These are phyloP conservation scores for Penicillium sp. DNA, from an alignment of 2,329 filamentous ascomycete species.

Conservation along the genomic window DNA sequence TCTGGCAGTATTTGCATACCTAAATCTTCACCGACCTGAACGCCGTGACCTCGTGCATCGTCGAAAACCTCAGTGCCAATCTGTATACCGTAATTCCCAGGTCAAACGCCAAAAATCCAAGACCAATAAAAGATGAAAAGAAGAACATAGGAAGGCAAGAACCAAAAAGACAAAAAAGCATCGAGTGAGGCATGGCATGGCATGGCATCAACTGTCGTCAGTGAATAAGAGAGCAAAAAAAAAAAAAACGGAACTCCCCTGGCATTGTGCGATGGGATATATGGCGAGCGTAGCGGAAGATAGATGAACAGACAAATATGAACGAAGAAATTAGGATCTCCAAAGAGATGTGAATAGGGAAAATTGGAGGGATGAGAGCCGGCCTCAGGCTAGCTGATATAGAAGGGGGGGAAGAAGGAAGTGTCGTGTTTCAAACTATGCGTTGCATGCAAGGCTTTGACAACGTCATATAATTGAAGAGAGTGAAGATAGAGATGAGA, in stretches of 20 bases:
- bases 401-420: not conserved
- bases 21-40: conserved; percentile 13
- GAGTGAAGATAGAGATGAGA: not conserved
- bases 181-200: not conserved
- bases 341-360: not conserved
- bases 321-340: conserved; percentile 15
- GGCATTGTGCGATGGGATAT: conserved; percentile 28
- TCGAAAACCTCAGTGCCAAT: conserved; percentile 18
- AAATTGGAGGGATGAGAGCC: not conserved
- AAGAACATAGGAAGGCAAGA: not conserved
- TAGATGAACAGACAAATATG: conserved; percentile 10
- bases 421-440: too few relatives aligned
- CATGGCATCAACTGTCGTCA: conserved; percentile 3
- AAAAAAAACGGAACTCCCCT: conserved; percentile 18
- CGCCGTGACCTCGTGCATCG: conserved; percentile 22
- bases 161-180: conserved; percentile 1
- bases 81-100: conserved; percentile 21
- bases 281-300: conserved; percentile 16
- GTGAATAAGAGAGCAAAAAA: conserved; percentile 1
- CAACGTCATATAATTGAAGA: not conserved
- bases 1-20: conserved; percentile 21
- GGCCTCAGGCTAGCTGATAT: conserved; percentile 5
- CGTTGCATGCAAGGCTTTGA: not conserved
- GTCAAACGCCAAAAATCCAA: conserved; percentile 19
- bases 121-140: not conserved